Evolutionary conservation across 2,329 filamentous ascomycete species (phyloP).

Genomic region (Xylaria multiplex): DNA sequence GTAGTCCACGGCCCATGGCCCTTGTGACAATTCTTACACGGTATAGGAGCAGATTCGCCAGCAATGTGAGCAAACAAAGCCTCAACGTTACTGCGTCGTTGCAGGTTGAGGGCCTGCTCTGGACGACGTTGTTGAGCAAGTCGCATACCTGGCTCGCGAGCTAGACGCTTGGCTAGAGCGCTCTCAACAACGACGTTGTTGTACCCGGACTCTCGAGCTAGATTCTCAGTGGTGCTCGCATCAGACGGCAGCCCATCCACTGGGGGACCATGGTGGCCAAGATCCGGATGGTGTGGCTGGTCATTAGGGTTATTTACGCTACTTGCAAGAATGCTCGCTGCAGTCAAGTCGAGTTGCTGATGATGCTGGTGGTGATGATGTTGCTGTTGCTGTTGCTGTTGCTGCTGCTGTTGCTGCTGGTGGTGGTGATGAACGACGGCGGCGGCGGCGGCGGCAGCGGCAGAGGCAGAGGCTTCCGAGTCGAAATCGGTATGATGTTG

Average conservation of each 20-base stretch:
- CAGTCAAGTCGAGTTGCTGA: conserved; percentile 48
- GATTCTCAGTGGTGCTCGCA: conserved; percentile 56
- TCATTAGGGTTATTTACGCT: conserved; percentile 48
- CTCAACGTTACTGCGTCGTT: conserved; percentile 69
- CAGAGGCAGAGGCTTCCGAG: conserved; percentile 47
- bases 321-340: conserved; percentile 47
- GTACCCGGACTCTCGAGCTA: conserved; percentile 61
- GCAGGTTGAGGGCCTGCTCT: conserved; percentile 65
- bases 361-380: conserved; percentile 50
- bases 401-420: conserved; percentile 33
- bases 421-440: conserved; percentile 46
- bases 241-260: conserved; percentile 38
- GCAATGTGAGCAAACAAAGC: conserved; percentile 67
- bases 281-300: conserved; percentile 45
- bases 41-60: conserved; percentile 58
- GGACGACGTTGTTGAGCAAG: conserved; percentile 63
- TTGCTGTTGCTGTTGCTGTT: conserved; percentile 40
- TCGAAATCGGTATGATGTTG: conserved; percentile 43
- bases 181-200: conserved; percentile 60
- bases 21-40: conserved; percentile 70
- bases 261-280: conserved; percentile 40
- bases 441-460: conserved; percentile 48
- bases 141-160: conserved; percentile 59
- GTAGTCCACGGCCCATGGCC: conserved; percentile 68
- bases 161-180: conserved; percentile 64